Percentiles rank a stretch among this genome's conserved stretches.
Evolutionary conservation across 345 rosid species (phyloP).

Genomic region (Linum tenue): DNA sequence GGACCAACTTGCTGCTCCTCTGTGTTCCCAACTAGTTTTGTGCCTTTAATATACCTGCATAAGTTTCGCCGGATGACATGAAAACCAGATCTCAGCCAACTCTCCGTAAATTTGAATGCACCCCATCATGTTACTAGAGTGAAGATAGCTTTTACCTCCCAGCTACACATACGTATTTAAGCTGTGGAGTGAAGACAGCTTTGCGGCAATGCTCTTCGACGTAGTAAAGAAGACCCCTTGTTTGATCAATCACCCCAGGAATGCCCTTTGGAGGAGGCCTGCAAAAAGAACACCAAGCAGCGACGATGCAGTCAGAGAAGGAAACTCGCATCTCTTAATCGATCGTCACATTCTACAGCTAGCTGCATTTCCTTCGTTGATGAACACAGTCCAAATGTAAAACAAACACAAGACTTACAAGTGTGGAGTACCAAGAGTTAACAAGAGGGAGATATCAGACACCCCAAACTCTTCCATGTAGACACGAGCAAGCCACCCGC

Average conservation of each 20-base stretch:
- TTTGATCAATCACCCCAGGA: constrained; percentile 80
- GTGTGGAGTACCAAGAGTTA: constrained; percentile 97
- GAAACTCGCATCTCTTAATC: not conserved
- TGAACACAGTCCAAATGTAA: not conserved
- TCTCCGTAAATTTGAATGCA: no score
- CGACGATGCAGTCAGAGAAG: not conserved
- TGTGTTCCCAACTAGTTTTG: constrained; percentile 37
- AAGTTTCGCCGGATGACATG: not conserved
- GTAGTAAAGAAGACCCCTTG: constrained; percentile 79
- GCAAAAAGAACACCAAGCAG: constrained; percentile 4
- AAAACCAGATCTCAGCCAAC: no score
- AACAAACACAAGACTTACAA: constrained; percentile 45
- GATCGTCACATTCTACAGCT: not conserved
- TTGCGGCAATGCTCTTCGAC: constrained; percentile 61
- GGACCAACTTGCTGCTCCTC: constrained; percentile 29
- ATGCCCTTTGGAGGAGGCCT: constrained; percentile 87
- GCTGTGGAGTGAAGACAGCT: constrained; percentile 62
- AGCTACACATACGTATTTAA: constrained; percentile 81
- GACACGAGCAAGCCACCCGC: constrained; percentile 96
- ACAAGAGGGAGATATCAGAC: constrained; percentile 51
- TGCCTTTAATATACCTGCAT: constrained; percentile 70
- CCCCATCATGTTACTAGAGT: not conserved
- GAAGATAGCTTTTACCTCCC: constrained; percentile 49
- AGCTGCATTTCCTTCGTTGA: no score
- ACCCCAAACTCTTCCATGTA: constrained; percentile 75